Base-by-base conservation (phyloP, 2,329 filamentous ascomycete species). In the Paramyrothecium sp. region DNA sequence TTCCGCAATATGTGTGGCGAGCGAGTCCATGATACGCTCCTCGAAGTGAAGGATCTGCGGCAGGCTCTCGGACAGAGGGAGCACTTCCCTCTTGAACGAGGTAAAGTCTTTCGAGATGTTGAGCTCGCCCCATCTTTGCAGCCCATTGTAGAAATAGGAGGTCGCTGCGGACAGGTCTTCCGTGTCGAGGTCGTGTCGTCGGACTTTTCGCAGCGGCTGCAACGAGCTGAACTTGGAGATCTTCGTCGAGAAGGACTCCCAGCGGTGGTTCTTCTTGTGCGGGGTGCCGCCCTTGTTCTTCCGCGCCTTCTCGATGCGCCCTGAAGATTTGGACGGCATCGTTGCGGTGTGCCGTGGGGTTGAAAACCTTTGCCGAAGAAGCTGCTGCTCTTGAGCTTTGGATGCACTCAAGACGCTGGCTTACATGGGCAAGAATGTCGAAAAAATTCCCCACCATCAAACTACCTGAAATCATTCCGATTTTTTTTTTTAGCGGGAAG, bases 31-130 rank as follows among this genome's bases (percentile, higher is more conserved):
- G 64, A 99, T 95, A 71, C 86, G 86, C 63, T 91, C 85, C 75
- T 96, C 89, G 73, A 96, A 90, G 78, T 98, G 90, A 59, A 99
- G 79, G 62, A 99, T 90, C 73, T 97, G 92, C 21, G 93, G 89
- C 48, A 99, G 83, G 69, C 89, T 97, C 73, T 98, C 93, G 78
- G 88, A 94, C 55, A 96, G 81, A 55, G 90, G 88, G 64, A 84
- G 81, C 51, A 91, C 87, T 70, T 91, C 85, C 61, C 88, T 85
- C 64, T 87, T 84, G 75, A 99, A 98, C 47, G 81, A 78, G 52
- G 86, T 85, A 69, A 97, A 99, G 38, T 81, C 84, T 61, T 89
- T 88, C 17, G 94, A 92, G 61, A 97, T 81, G 75, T 98, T 98
- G 73, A 96, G 84, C 66, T 98, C 95, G 55, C 84, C 79, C 95